Percentiles rank a stretch among this genome's conserved stretches.
Conservation (phyloP, 192 early-diverging fungal genomes). For the Podila epicladia region DNA sequence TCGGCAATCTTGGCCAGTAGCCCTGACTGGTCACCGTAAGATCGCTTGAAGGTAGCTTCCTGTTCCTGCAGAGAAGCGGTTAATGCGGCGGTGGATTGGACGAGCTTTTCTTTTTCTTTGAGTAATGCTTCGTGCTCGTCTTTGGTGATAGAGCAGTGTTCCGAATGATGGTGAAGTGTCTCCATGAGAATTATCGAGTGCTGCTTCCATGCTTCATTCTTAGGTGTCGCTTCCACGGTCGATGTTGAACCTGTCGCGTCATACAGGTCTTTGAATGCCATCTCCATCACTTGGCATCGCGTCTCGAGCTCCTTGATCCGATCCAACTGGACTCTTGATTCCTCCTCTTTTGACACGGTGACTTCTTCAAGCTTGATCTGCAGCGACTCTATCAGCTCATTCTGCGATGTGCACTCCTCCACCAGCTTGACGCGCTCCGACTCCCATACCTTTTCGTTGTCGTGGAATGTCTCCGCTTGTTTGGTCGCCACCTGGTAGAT, state of each 20-base stretch:
- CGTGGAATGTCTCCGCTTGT: conserved; percentile 12
- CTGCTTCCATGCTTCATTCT: conserved; percentile 17
- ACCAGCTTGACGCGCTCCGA: conserved; percentile 6
- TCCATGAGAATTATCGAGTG: conserved; percentile 16
- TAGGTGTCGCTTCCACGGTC: not conserved
- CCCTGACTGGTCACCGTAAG: conserved; percentile 13
- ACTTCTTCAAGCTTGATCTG: conserved; percentile 7
- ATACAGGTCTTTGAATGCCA: conserved; percentile 18
- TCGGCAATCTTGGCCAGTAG: conserved; percentile 30
- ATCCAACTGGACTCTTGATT: conserved; percentile 10
- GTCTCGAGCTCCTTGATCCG: conserved; percentile 19
- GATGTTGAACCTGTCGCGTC: conserved; percentile 6
- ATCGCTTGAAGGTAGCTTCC: conserved; percentile 7
- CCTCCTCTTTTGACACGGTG: not conserved
- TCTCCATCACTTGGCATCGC: conserved; percentile 24
- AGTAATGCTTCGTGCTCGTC: conserved; percentile 17
- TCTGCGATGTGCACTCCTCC: conserved; percentile 1
- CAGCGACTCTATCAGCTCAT: conserved; percentile 5
- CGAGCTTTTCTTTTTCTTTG: conserved; percentile 1
- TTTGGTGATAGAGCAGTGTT: conserved; percentile 28
- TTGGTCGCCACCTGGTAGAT: conserved; percentile 2
- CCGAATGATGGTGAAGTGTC: conserved; percentile 7
- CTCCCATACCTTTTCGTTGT: conserved; percentile 24
- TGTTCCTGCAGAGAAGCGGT: conserved; percentile 8
- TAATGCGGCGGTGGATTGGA: not conserved